A percentile compares a stretch with the other conserved stretches of the same genome.
phyloP scores from a whole-genome alignment of 208 protist genomes.

The Histomonas meleagridis region DNA sequence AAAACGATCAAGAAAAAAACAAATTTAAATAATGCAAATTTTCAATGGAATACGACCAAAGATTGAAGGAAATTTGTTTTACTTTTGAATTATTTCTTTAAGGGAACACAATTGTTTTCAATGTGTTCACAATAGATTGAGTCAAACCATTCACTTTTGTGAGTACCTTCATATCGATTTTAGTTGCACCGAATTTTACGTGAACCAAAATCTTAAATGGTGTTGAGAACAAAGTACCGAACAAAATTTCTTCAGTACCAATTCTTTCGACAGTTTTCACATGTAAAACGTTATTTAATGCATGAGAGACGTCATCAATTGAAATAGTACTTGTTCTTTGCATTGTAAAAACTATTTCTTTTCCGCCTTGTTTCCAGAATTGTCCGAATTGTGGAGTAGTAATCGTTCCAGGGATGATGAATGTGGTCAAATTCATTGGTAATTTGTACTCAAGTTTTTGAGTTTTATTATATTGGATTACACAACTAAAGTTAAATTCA shows the following conservation, averaged over 20 bases:
- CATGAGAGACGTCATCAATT: background rate
- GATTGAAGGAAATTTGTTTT: too few species aligned
- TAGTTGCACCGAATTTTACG: background rate
- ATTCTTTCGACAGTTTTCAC: background rate
- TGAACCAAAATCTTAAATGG: constrained; percentile 28
- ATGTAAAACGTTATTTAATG: background rate
- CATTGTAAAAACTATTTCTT: background rate
- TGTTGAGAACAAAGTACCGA: background rate
- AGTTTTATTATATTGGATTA: background rate
- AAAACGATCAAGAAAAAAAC: too few species aligned
- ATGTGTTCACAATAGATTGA: background rate
- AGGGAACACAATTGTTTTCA: background rate
- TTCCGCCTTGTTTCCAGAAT: constrained; percentile 1
- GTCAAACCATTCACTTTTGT: background rate
- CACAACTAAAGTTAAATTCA: background rate
- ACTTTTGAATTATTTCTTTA: background rate
- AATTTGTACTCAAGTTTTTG: background rate
- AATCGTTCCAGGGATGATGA: background rate
- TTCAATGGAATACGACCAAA: too few species aligned
- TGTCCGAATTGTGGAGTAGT: constrained; percentile 18
- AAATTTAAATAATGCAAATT: too few species aligned
- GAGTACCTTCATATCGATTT: constrained; percentile 13
- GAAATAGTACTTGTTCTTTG: background rate
- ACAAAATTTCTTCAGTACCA: constrained; percentile 12
- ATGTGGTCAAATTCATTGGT: background rate